Percentiles rank a stretch among this genome's conserved stretches.
These are phyloP conservation scores for Sclerotinia spermophila DNA, from an alignment of 2,329 filamentous ascomycete genomes.

Conservation along the genomic window DNA sequence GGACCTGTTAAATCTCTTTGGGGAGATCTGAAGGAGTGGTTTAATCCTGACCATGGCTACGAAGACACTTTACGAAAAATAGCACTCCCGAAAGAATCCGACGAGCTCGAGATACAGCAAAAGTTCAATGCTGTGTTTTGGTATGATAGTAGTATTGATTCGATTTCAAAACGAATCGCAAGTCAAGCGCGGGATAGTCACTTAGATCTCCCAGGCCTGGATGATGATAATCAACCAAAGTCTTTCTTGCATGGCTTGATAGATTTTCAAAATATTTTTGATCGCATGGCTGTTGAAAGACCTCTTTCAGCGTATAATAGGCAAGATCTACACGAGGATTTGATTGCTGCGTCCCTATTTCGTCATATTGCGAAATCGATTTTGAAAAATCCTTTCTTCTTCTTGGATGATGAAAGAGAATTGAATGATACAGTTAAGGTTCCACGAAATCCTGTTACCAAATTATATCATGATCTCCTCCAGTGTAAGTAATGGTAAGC, in stretches of 20 bases:
- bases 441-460: neutral
- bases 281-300: neutral
- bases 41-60: neutral
- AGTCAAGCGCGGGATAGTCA: neutral
- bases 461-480: neutral
- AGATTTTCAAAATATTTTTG: neutral
- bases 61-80: neutral
- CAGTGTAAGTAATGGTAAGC: neutral
- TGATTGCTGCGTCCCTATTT: slow-evolving; percentile 2
- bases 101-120: neutral
- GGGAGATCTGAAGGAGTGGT: neutral
- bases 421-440: neutral
- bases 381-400: neutral
- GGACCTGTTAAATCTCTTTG: neutral
- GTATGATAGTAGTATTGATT: neutral
- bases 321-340: neutral
- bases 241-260: neutral
- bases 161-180: neutral
- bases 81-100: neutral
- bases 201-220: neutral
- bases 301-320: neutral
- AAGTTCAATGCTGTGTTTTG: neutral
- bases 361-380: neutral
- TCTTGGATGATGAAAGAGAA: neutral
- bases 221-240: neutral